Percentiles rank a stretch among this genome's conserved stretches.
phyloP scores from a whole-genome alignment of 768 basidiomycete species.

The Russula lepida region DNA sequence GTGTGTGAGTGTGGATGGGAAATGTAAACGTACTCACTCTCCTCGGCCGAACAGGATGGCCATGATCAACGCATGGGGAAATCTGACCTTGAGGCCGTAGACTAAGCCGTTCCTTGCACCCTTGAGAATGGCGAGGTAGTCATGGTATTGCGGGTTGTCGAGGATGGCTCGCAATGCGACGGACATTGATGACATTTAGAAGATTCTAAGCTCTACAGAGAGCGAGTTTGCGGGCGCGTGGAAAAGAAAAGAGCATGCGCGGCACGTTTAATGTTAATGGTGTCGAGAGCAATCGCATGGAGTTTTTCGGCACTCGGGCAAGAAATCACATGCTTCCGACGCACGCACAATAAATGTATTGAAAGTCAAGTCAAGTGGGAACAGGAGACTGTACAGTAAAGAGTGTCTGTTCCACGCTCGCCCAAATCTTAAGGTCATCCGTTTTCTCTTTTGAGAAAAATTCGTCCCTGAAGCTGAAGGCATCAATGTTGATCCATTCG shows the following conservation, averaged over 20 bases:
- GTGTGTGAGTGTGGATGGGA: too few relatives aligned
- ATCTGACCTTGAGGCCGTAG: slow-evolving; percentile 85
- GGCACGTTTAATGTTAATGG: too few relatives aligned
- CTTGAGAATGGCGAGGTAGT: slow-evolving; percentile 88
- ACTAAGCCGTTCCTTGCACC: slow-evolving; percentile 88
- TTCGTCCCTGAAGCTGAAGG: slow-evolving; percentile 55
- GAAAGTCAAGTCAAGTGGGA: not conserved
- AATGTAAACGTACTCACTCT: slow-evolving; percentile 80
- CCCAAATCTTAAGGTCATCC: slow-evolving; percentile 12
- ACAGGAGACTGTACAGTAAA: not conserved
- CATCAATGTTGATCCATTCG: slow-evolving; percentile 39
- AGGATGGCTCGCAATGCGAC: slow-evolving; percentile 33
- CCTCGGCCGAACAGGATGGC: slow-evolving; percentile 88
- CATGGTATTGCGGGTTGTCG: slow-evolving; percentile 71
- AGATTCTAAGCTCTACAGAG: not conserved
- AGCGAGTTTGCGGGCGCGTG: not conserved
- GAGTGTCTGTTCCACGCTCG: slow-evolving; percentile 7
- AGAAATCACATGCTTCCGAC: slow-evolving; percentile 13
- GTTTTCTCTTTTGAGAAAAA: slow-evolving; percentile 30
- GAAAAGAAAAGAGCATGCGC: not conserved
- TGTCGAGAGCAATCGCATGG: not conserved
- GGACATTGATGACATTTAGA: slow-evolving; percentile 22
- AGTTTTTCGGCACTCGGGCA: not conserved
- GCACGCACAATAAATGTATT: not conserved
- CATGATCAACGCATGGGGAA: slow-evolving; percentile 97